phyloP scores from a whole-genome alignment of 345 rosid genomes.

The Arabidopsis suecica region DNA sequence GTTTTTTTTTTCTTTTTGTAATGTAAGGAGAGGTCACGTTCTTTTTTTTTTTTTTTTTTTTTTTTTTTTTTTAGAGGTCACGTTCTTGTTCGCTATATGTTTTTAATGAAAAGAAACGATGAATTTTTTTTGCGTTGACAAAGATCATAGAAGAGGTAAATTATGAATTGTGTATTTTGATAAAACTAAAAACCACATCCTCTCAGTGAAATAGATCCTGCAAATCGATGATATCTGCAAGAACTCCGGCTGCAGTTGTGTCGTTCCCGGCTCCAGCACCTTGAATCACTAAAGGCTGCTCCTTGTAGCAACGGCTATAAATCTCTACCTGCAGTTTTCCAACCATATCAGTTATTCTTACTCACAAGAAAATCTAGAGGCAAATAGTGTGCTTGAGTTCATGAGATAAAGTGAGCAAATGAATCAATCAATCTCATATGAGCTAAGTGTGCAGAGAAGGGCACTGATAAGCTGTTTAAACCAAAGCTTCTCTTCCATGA shows the following conservation, averaged over 20 bases:
- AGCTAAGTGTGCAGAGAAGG: neutral
- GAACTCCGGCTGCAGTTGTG: conserved; percentile 93
- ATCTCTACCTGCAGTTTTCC: conserved; percentile 72
- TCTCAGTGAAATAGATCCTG: conserved; percentile 75
- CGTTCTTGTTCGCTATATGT: neutral
- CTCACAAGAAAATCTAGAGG: neutral
- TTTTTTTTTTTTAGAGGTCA: neutral
- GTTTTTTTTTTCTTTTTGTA: neutral
- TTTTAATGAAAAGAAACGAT: neutral
- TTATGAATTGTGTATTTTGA: neutral
- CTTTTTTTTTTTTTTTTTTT: no score
- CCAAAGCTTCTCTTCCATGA: neutral
- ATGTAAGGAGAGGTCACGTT: conserved; percentile 30
- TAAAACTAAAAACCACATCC: neutral
- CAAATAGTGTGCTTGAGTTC: neutral
- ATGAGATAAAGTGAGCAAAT: neutral
- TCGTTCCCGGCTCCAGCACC: conserved; percentile 99
- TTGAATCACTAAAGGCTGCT: conserved; percentile 89
- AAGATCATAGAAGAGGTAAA: neutral
- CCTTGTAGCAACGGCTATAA: conserved; percentile 76
- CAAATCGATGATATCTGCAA: conserved; percentile 85
- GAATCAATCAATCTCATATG: neutral
- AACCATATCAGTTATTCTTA: neutral
- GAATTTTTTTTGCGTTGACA: neutral
- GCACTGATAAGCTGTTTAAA: neutral